Percentiles rank a stretch among this genome's conserved stretches.
phyloP scores from a whole-genome alignment of 768 basidiomycete genomes.

The Termitomyces sp. region DNA sequence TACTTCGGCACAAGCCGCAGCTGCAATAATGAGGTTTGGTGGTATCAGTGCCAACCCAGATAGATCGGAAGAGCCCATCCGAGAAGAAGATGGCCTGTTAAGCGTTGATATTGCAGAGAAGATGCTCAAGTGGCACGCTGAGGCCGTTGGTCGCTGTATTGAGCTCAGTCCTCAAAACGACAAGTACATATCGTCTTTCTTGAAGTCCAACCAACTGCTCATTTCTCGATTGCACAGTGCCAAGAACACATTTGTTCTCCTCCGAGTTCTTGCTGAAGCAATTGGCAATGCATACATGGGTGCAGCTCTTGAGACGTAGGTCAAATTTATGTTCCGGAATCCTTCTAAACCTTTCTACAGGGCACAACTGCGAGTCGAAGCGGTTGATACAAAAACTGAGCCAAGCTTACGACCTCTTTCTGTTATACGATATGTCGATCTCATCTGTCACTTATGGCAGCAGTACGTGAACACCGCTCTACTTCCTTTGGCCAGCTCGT shows the following conservation, averaged over 20 bases:
- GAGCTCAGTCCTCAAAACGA: constrained; percentile 82
- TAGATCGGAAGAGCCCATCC: constrained; percentile 63
- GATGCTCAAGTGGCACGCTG: constrained; percentile 97
- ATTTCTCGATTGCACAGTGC: constrained; percentile 45
- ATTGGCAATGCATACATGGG: constrained; percentile 84
- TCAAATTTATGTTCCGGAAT: neutral
- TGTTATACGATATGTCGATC: constrained; percentile 69
- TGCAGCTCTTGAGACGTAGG: constrained; percentile 87
- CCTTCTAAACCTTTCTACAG: constrained; percentile 34
- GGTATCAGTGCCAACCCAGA: constrained; percentile 63
- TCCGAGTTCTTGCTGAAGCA: constrained; percentile 83
- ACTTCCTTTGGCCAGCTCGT: constrained; percentile 79
- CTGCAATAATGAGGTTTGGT: constrained; percentile 85
- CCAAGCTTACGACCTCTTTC: constrained; percentile 69
- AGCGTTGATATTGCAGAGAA: constrained; percentile 76
- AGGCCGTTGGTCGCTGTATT: constrained; percentile 91
- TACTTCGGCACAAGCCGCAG: constrained; percentile 81
- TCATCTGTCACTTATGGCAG: constrained; percentile 96
- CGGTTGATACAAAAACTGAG: constrained; percentile 72
- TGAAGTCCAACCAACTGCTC: neutral
- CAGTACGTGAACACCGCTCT: constrained; percentile 91
- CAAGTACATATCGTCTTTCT: constrained; percentile 55
- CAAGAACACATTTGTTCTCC: constrained; percentile 82
- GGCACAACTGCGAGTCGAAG: constrained; percentile 66
- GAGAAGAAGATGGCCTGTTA: constrained; percentile 80